Base-by-base conservation (phyloP, 768 basidiomycete genomes). In the Lyophyllum decastes region DNA sequence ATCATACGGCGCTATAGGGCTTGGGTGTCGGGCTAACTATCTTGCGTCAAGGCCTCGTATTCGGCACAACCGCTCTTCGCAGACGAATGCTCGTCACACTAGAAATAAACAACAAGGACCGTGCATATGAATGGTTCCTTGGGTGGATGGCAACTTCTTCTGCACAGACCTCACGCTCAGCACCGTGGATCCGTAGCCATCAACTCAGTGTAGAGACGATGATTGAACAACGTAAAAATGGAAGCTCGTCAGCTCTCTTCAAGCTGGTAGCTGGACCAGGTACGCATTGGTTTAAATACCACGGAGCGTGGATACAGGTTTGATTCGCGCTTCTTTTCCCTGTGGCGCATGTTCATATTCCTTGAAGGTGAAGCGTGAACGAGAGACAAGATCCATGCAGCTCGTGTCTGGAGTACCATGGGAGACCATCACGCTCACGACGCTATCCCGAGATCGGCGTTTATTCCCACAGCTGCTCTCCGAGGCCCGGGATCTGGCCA, bases 191-290 rank as follows among this genome's bases (percentile, higher is more conserved):
- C 49, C 82, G 86, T 46, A 94, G 91, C 68, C 96, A 98, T 73
- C 89, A 98, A 68, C 81, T 99, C 7, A 95, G 94, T 65, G 94
- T 99, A 2, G 94, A 95, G 74, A 99, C 97, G 1, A 83, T 84
- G 47, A 87, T 94, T 57, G 90, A 95, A 71, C 88, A 95, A 60
- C 84, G 87, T 49, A 89, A 90, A 69, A 97, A 98, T 68, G 96
- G 95, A 43, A 93, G 90, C 67, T 89, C 90, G 30, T 90, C 90
- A 53, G 94, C 90, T 2, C 72, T 89, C 56, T 99, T 98, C 79
- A 90, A 84, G 62, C 83, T 98, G n/a, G 92, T 98, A 12, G 96
- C 96, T 0, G 97, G 96, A 0, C 94, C 95, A 10, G 97, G 97
- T 0, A 90, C 83, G 2, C 97, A 99, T 72, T 96, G 88, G 78